Evolutionary conservation across 129 eudicot genomes (phyloP), one percentile per base, ranked within the genome.

Genomic region (Pseudognaphalium luteoalbum): DNA sequence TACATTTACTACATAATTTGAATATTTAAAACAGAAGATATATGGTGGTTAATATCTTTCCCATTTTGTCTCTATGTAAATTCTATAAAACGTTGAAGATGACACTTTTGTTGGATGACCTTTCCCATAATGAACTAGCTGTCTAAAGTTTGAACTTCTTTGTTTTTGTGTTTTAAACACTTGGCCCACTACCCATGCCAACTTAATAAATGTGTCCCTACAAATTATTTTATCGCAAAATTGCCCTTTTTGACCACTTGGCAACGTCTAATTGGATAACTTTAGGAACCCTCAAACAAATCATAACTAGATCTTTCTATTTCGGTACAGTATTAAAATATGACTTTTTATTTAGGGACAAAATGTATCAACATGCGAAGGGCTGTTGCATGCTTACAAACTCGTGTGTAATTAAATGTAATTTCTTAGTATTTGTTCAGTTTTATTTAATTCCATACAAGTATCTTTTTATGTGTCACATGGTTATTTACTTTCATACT

Each of bases 81-180:
- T 28, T 81, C 68, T 72, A 74, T 52, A 33, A 20, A 41, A 57
- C 28, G 51, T 57, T 73, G 88, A 85, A 70, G 61, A 58, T 57
- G 89, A 85, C 87, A 72, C 68, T 70, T 87, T 73, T 82, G 81
- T 78, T 64, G 77, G 75, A 75, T 87, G 80, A 71, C 54, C 77
- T 75, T 78, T 63, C 73, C 68, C 77, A 70, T 81, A 77, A 66
- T 80, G 76, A 76, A 76, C 77, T 78, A 54, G 67, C 52, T 79
- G 76, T 69, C 74, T 64, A 67, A 79, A 76, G 0, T 25, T 25
- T 25, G 28, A 25, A 25, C 28, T 25, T 1, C 1, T 25, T 25
- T 25, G 28, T 25, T 25, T 25, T 25, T 25, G 28, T 25, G 28
- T 25, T 25, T 25, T 1, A 25, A 25, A 25, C 28, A 25, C 28